A percentile compares a stretch with the other conserved stretches of the same genome.
Evolutionary conservation across 805 yeast genomes (phyloP).

Genomic region (Teunomyces lycoperdinae): DNA sequence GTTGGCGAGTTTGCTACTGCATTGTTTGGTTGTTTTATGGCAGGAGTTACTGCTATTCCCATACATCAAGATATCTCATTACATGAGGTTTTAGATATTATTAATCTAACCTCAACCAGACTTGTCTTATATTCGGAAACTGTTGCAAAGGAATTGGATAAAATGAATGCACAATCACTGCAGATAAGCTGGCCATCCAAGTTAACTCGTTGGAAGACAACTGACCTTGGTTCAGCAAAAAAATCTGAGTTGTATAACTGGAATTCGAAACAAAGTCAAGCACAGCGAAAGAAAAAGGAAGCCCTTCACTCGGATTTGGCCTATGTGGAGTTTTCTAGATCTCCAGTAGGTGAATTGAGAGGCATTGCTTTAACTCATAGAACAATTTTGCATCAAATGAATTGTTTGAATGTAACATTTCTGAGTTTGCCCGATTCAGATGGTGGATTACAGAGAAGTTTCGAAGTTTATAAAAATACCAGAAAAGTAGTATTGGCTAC

Average conservation of each 20-base stretch:
- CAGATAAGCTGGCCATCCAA: constrained; percentile 71
- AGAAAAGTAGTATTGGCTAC: constrained; percentile 53
- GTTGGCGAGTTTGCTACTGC: constrained; percentile 84
- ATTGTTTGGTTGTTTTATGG: constrained; percentile 84
- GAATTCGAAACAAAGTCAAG: constrained; percentile 17
- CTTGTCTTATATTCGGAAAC: constrained; percentile 78
- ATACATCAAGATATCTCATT: constrained; percentile 71
- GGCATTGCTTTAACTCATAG: constrained; percentile 93
- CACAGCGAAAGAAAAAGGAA: constrained; percentile 11
- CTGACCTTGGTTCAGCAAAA: constrained; percentile 71
- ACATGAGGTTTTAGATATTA: constrained; percentile 67
- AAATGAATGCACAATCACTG: constrained; percentile 42
- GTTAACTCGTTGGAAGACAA: constrained; percentile 75
- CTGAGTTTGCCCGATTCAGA: constrained; percentile 63
- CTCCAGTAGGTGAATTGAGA: constrained; percentile 85
- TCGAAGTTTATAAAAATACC: constrained; percentile 31
- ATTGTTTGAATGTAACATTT: constrained; percentile 64
- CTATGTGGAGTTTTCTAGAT: constrained; percentile 86
- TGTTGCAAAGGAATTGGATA: constrained; percentile 72
- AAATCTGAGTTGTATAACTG: constrained; percentile 32
- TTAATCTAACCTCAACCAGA: constrained; percentile 72
- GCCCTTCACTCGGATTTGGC: constrained; percentile 56
- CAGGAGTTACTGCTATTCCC: constrained; percentile 94
- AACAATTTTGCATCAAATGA: constrained; percentile 86
- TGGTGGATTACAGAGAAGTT: constrained; percentile 46